These are phyloP conservation scores for Paratrimastix pyriformis DNA, from an alignment of 78 protist genomes.

Conservation along the genomic window DNA sequence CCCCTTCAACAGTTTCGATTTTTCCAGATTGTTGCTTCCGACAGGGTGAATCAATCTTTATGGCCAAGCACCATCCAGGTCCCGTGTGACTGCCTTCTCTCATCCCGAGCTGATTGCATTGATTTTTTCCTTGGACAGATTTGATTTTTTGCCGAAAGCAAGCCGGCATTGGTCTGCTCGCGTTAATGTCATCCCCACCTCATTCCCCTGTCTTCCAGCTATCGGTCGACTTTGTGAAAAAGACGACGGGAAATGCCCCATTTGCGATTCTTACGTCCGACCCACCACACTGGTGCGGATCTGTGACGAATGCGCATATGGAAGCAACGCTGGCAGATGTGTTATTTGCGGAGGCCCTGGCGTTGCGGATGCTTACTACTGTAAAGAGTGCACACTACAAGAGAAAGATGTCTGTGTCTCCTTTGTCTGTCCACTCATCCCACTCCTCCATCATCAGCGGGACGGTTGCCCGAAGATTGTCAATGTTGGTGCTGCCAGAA, in stretches of 20 bases:
- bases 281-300: conserved; percentile 73
- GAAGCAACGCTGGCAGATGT: conserved; percentile 50
- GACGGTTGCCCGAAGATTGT: conserved; percentile 91
- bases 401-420: conserved; percentile 70
- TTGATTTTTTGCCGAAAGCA: not conserved
- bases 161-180: not conserved
- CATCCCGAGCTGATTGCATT: too few relatives aligned
- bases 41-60: too few relatives aligned
- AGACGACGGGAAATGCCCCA: conserved; percentile 79
- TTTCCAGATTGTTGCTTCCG: too few relatives aligned
- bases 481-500: conserved; percentile 69
- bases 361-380: conserved; percentile 82
- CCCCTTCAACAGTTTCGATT: too few relatives aligned
- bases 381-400: conserved; percentile 73
- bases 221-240: conserved; percentile 36
- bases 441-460: conserved; percentile 32
- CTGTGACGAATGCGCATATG: conserved; percentile 89
- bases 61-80: too few relatives aligned
- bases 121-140: too few relatives aligned
- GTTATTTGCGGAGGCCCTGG: conserved; percentile 78
- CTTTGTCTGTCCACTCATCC: not conserved
- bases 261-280: conserved; percentile 77
- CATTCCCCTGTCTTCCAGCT: too few relatives aligned
- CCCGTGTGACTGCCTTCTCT: too few relatives aligned
- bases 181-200: too few relatives aligned